Evolutionary conservation across 2,329 filamentous ascomycete species (phyloP), one percentile per base, ranked within the genome.

Genomic region (Pseudopyrenochaeta lycopersici): DNA sequence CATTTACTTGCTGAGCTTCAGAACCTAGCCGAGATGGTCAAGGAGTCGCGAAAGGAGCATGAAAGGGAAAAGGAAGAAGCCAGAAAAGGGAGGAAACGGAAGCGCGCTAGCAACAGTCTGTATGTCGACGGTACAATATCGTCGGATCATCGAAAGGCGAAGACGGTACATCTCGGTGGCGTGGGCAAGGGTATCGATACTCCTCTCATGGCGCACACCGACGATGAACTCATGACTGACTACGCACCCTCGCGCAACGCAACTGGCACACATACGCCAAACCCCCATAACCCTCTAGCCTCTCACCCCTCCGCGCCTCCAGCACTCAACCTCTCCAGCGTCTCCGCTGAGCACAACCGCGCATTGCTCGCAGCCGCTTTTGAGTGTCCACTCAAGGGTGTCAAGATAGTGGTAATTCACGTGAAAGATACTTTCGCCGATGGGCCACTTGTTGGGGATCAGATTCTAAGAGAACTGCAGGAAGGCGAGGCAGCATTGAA

Each of bases 391-490:
- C 80, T 99, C 4, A 80, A 82, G 46, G 92, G 92, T 0, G 72
- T 98, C 23, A 90, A 87, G 58, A 81, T 99, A 1, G 88, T 97
- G 44, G 86, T 98, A 49, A 98, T 98, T 32, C 95, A 99, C 71
- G 85, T 98, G 68, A 99, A 99, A 74, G 94, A 98, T 61, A 89
- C 85, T 18, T 78, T 97, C 49, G 80, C 82, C 7, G 92, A 97
- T 70, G 91, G 87, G 0, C 85, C 85, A 21, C 74, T 78, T 42
- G 86, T 84, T 1, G 84, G 81, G 31, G 86, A 91, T 3, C 82
- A 77, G 1, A 96, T 98, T 31, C 66, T 95, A 18, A 70, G 80
- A 54, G 86, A 97, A 72, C 76, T 98, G 44, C 71, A 77, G 15
- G 85, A 86, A 21, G 82, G 91, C 54, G 91, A 93, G 55, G 63